A percentile compares a stretch with the other conserved stretches of the same genome.
phyloP scores from a whole-genome alignment of 2,329 filamentous ascomycete species.

The Aspergillus sp. region DNA sequence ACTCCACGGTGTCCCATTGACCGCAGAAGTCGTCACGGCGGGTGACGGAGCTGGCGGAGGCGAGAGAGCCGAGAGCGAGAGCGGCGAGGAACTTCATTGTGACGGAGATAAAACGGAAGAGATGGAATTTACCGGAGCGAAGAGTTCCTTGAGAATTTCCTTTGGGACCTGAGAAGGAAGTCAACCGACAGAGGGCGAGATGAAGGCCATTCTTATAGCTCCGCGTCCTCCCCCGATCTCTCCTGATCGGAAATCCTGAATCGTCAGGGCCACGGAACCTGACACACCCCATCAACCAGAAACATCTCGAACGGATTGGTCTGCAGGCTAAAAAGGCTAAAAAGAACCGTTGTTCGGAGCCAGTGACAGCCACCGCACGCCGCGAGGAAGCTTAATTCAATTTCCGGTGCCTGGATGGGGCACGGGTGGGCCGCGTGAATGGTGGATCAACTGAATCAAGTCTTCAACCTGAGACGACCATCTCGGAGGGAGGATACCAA shows the following conservation, averaged over 20 bases:
- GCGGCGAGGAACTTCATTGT: constrained; percentile 30
- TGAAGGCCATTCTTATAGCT: not conserved
- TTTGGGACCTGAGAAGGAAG: not conserved
- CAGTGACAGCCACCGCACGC: not conserved
- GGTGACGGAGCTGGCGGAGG: constrained; percentile 25
- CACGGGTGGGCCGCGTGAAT: constrained; percentile 1
- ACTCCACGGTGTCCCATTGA: constrained; percentile 38
- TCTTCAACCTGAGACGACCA: constrained; percentile 10
- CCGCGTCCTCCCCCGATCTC: not conserved
- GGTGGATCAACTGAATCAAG: constrained; percentile 6
- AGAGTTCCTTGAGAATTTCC: not conserved
- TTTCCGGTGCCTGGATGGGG: not conserved
- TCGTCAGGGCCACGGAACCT: not conserved
- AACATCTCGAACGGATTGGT: constrained; percentile 1
- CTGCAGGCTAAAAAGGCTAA: not conserved
- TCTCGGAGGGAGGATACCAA: not conserved
- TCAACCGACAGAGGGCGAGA: not conserved
- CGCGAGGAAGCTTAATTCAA: constrained; percentile 1
- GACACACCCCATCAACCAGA: constrained; percentile 2
- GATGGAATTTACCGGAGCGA: not conserved
- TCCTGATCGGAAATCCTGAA: not conserved
- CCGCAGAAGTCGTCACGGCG: constrained; percentile 41
- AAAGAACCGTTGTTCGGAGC: not conserved
- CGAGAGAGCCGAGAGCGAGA: constrained; percentile 23
- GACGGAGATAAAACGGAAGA: constrained; percentile 2